These are phyloP conservation scores for Colletotrichum sp. DNA, from an alignment of 2,329 filamentous ascomycete species.

Conservation along the genomic window DNA sequence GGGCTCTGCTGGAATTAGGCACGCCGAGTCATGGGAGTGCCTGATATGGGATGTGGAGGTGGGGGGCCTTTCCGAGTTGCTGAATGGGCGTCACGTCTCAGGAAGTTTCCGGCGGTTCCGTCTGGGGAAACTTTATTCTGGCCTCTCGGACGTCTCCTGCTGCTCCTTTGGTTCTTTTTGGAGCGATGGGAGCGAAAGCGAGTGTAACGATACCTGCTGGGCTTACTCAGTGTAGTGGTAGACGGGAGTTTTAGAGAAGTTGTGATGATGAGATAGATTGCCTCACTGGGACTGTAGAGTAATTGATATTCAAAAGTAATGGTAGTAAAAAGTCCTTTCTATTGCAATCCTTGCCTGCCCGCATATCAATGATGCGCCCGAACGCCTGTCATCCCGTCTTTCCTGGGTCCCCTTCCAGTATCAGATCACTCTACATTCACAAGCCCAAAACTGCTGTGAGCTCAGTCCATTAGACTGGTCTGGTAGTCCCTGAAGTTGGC, in stretches of 20 bases:
- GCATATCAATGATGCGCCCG: not conserved
- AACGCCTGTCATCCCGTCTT: not conserved
- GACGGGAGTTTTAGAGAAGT: not conserved
- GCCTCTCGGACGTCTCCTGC: not conserved
- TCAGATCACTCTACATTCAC: not conserved
- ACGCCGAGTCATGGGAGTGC: not conserved
- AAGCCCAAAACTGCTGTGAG: not conserved
- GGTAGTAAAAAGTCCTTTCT: not conserved
- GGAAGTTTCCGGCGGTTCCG: not conserved
- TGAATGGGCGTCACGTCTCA: not conserved
- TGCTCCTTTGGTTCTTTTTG: fast-evolving
- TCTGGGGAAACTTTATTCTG: not conserved
- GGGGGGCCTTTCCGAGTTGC: not conserved
- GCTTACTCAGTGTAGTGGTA: not conserved
- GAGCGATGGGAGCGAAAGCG: not conserved
- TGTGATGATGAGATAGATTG: not conserved
- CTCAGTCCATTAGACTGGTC: not conserved
- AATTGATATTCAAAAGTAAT: not conserved
- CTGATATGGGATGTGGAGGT: not conserved
- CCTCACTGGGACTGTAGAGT: not conserved
- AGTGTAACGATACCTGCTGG: not conserved
- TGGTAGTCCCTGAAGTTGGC: conserved; percentile 39
- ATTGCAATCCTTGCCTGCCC: not conserved
- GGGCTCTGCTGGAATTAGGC: not conserved
- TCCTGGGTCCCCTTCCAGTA: not conserved